A percentile compares a stretch with the other conserved stretches of the same genome.
Evolutionary conservation across 2,329 filamentous ascomycete genomes (phyloP).

Genomic region (Botrytis byssoidea): DNA sequence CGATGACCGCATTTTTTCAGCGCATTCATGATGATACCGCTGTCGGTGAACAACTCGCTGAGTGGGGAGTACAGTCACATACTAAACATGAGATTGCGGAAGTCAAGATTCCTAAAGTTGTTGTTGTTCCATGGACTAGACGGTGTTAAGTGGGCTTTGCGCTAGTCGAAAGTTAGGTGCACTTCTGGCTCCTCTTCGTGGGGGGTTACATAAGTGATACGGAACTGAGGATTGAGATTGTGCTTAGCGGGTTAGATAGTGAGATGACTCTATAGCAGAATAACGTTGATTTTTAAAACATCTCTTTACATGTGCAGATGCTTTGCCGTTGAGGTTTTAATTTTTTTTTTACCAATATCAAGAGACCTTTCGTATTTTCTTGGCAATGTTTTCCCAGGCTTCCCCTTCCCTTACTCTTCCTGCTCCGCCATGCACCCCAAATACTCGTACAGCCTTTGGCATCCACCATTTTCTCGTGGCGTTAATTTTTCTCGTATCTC

Average conservation of each 20-base stretch:
- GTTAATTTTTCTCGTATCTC: conserved; percentile 33
- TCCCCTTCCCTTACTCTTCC: conserved; percentile 29
- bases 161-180: background rate
- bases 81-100: background rate
- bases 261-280: background rate
- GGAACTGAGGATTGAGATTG: background rate
- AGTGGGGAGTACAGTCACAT: background rate
- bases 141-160: background rate
- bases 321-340: background rate
- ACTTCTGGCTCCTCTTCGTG: background rate
- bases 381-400: conserved; percentile 36
- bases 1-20: background rate
- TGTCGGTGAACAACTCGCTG: background rate
- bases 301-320: background rate
- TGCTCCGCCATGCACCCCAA: conserved; percentile 35
- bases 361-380: conserved; percentile 2
- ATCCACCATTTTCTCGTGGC: conserved; percentile 35
- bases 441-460: conserved; percentile 31
- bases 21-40: background rate
- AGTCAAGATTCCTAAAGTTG: background rate
- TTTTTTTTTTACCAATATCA: background rate
- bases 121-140: background rate
- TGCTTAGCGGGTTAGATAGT: background rate
- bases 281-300: background rate
- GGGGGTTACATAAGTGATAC: background rate